Conservation (phyloP, 805 yeast genomes). For the Candida xiaguanensis region DNA sequence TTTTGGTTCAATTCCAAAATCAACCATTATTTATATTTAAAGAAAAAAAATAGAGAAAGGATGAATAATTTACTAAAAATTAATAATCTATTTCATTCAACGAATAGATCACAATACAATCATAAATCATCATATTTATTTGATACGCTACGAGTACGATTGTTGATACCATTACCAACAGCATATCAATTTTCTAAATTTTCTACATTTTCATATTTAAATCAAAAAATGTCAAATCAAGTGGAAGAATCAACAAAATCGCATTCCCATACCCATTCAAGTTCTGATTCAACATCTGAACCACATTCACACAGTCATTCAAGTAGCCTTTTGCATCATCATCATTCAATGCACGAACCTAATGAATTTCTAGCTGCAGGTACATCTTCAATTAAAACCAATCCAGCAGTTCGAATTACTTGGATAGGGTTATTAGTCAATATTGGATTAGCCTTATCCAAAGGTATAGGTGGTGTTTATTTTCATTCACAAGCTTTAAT, state of each 20-base stretch:
- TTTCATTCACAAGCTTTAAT: constrained; percentile 93
- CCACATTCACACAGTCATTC: constrained; percentile 14
- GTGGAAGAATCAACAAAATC: neutral
- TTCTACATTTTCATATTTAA: neutral
- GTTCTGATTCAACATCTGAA: neutral
- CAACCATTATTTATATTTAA: neutral
- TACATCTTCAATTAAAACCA: constrained; percentile 30
- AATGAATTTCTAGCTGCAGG: constrained; percentile 34
- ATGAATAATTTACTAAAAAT: neutral
- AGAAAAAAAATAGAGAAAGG: neutral
- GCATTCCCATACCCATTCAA: constrained; percentile 2
- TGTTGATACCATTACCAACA: neutral
- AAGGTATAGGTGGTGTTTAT: constrained; percentile 83
- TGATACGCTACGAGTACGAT: neutral
- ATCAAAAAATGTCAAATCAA: neutral
- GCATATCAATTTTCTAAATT: neutral
- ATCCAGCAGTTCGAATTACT: constrained; percentile 90
- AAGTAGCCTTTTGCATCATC: constrained; percentile 32
- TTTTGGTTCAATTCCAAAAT: neutral
- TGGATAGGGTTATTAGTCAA: constrained; percentile 87
- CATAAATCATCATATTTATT: neutral
- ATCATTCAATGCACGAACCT: constrained; percentile 46
- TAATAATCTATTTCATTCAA: constrained; percentile 1
- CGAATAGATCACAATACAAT: neutral
- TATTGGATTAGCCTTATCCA: constrained; percentile 79